A percentile compares a stretch with the other conserved stretches of the same genome.
phyloP scores from a whole-genome alignment of 805 yeast species.

The Geotrichum ghanense region DNA sequence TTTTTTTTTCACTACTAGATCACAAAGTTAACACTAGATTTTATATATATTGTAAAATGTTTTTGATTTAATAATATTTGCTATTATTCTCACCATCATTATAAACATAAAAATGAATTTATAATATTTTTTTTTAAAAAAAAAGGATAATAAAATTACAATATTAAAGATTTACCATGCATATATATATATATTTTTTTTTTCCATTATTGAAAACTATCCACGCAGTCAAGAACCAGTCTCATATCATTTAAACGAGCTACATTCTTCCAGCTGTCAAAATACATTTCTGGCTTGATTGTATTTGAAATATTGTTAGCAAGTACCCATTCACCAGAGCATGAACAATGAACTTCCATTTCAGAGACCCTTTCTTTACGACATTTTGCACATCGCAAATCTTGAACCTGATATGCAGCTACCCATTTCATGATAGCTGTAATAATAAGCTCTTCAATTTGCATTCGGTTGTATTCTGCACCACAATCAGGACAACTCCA shows the following conservation, averaged over 20 bases:
- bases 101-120: no score
- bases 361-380: slow-evolving; percentile 52
- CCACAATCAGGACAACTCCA: slow-evolving; percentile 60
- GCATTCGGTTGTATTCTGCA: slow-evolving; percentile 49
- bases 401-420: slow-evolving; percentile 64
- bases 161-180: no score
- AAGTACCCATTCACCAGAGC: slow-evolving; percentile 80
- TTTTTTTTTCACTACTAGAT: no score
- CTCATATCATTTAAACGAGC: slow-evolving; percentile 50
- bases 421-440: slow-evolving; percentile 45
- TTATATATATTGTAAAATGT: no score
- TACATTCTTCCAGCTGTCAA: slow-evolving; percentile 44
- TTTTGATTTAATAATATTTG: no score
- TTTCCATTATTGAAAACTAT: no score
- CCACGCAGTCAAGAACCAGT: slow-evolving; percentile 31
- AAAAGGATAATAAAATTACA: slow-evolving; percentile 12
- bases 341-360: slow-evolving; percentile 63
- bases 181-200: no score
- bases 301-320: slow-evolving; percentile 38
- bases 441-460: slow-evolving; percentile 70
- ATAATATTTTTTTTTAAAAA: no score
- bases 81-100: no score
- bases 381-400: slow-evolving; percentile 72
- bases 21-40: no score
- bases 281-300: slow-evolving; percentile 2